phyloP scores from a whole-genome alignment of 179 eudicot species.

The Beta corolliflora region DNA sequence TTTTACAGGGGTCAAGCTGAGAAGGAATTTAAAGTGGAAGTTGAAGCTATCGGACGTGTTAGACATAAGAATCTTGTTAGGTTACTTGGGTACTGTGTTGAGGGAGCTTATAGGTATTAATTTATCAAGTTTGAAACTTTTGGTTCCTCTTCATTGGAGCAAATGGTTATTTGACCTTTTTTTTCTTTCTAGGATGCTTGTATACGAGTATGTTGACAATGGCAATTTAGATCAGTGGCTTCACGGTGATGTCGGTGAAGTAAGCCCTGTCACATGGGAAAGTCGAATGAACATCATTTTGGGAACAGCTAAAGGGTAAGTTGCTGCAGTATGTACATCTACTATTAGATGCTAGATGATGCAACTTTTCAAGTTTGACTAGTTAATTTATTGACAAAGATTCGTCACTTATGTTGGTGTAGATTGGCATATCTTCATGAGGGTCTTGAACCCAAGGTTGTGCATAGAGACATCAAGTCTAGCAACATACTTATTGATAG shows the following conservation, averaged over 20 bases:
- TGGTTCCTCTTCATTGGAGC: not conserved
- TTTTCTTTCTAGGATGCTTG: constrained; percentile 56
- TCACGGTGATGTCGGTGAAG: constrained; percentile 66
- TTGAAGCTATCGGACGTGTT: constrained; percentile 58
- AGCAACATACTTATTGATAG: constrained; percentile 71
- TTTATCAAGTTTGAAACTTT: constrained; percentile 8
- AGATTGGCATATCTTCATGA: constrained; percentile 78
- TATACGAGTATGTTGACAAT: constrained; percentile 66
- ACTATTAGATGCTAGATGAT: not conserved
- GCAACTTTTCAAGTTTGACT: not conserved
- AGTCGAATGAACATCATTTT: constrained; percentile 64
- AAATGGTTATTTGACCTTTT: constrained; percentile 4
- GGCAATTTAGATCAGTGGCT: constrained; percentile 78
- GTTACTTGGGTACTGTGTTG: constrained; percentile 54
- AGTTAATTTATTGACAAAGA: constrained; percentile 5
- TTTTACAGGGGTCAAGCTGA: constrained; percentile 55
- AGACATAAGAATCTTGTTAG: constrained; percentile 59
- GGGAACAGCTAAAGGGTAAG: constrained; percentile 77
- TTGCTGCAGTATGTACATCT: not conserved
- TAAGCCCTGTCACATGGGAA: constrained; percentile 72
- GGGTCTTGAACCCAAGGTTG: constrained; percentile 80
- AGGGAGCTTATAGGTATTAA: constrained; percentile 52
- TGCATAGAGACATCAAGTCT: constrained; percentile 69
- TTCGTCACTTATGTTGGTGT: constrained; percentile 20
- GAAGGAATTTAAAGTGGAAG: constrained; percentile 58